Base-by-base conservation (phyloP, 805 yeast species). In the Zygosaccharomyces pseudorouxii region DNA sequence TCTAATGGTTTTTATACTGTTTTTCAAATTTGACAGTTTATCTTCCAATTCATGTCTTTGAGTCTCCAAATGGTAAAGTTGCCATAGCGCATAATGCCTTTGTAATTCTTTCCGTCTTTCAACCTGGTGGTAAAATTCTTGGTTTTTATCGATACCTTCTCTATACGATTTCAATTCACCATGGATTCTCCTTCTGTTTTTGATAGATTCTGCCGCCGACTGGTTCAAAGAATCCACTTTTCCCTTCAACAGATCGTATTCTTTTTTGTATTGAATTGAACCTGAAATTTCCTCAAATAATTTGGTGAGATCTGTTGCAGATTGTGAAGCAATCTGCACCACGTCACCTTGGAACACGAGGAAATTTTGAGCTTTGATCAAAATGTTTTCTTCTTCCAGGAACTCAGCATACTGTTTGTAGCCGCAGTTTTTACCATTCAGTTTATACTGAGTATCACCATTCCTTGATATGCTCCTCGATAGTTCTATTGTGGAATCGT, bases 331-430 rank as follows among this genome's bases (percentile, higher is more conserved):
- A 36, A 93, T 82, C 57, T 82, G 85, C 64, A 92, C 98, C 44
- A 93, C 95, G 63, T 92, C 98, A 51, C 99, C 98, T 71, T 93
- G 99, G 63, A 92, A 89, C 6, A 93, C 98, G 51, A 93, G 70
- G 59, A 92, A 92, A 65, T 93, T 93, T 62, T 88, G 78, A 0
- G 97, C 97, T 62, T 86, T 88, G 55, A 89, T 85, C 51, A 90
- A 70, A 47, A 92, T 89, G 59, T 88, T 87, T 61, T 92, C 95
- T 5, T 73, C 71, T 55, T 84, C 86, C 60, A 93, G 74, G 1
- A 82, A 73, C 42, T 73, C 72, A 0, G 84, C 61, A 60, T 93
- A 93, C 50, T 82, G 83, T 33, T 73, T 65, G 7, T 85, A 84
- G 9, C 85, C 74, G 1, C 82, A 89, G 0, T 70, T 61, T 48